Evolutionary conservation across 371 early-diverging fungal genomes (phyloP).

Genomic region (Zychaea mexicana): DNA sequence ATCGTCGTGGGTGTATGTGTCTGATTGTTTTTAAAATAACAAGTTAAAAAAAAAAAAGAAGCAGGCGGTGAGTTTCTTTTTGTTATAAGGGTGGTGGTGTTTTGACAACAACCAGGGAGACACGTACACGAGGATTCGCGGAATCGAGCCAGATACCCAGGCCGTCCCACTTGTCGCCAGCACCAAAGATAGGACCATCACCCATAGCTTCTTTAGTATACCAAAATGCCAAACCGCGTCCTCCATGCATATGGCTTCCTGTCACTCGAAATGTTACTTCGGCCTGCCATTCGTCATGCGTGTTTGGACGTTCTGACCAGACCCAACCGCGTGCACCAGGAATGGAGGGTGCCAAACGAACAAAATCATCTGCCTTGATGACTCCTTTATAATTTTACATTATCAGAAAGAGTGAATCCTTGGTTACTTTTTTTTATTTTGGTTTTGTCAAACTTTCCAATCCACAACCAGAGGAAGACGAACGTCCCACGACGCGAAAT

Average conservation of each 20-base stretch:
- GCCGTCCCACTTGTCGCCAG: constrained; percentile 72
- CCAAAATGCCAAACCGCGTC: constrained; percentile 89
- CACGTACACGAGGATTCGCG: constrained; percentile 57
- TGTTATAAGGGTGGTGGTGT: no score
- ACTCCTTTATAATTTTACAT: constrained; percentile 45
- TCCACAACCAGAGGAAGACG: no score
- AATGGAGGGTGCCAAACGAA: constrained; percentile 73
- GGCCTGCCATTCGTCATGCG: constrained; percentile 77
- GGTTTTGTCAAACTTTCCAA: no score
- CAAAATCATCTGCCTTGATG: constrained; percentile 55
- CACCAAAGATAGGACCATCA: constrained; percentile 76
- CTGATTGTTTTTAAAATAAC: constrained; percentile 13
- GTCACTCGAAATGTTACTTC: constrained; percentile 65
- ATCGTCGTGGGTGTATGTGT: constrained; percentile 65
- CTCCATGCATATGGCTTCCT: constrained; percentile 71
- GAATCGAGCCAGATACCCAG: constrained; percentile 74
- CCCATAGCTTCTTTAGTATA: constrained; percentile 65
- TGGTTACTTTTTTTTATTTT: no score
- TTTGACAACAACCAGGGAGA: no score
- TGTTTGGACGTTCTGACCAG: constrained; percentile 70
- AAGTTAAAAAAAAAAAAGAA: constrained; percentile 6
- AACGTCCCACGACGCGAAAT: no score
- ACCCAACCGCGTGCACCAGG: constrained; percentile 67
- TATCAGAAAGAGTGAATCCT: no score
- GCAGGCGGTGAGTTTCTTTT: background rate